Evolutionary conservation across 2,329 filamentous ascomycete species (phyloP).

Genomic region (Diaporthe sp.): DNA sequence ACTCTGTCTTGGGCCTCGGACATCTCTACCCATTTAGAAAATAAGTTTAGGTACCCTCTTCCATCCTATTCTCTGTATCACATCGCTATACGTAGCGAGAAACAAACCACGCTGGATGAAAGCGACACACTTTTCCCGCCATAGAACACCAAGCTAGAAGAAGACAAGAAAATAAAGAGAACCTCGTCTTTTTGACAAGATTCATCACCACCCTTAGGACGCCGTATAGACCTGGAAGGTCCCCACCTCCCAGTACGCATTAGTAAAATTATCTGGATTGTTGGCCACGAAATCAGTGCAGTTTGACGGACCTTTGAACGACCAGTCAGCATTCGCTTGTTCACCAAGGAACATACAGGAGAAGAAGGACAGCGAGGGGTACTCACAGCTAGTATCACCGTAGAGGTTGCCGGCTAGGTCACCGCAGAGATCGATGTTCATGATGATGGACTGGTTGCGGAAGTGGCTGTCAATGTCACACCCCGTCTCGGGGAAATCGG

Average conservation of each 20-base stretch:
- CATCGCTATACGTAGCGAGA: not conserved
- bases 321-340: constrained; percentile 7
- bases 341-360: not conserved
- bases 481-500: constrained; percentile 75
- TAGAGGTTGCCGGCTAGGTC: constrained; percentile 60
- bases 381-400: constrained; percentile 60
- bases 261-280: constrained; percentile 67
- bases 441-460: constrained; percentile 75
- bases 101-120: not conserved
- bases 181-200: not conserved
- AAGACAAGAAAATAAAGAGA: not conserved
- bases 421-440: constrained; percentile 77
- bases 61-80: not conserved
- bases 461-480: constrained; percentile 74
- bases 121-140: not conserved
- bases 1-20: not conserved
- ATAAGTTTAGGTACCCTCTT: not conserved
- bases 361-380: not conserved
- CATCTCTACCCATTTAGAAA: not conserved
- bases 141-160: constrained; percentile 23
- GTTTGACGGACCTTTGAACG: constrained; percentile 61
- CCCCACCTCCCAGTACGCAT: constrained; percentile 77
- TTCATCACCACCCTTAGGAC: constrained; percentile 38
- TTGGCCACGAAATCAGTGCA: constrained; percentile 72
- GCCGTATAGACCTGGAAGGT: constrained; percentile 70